Evolutionary conservation across 768 basidiomycete species (phyloP), one percentile per base, ranked within the genome.

Genomic region (Mycena chlorophos): DNA sequence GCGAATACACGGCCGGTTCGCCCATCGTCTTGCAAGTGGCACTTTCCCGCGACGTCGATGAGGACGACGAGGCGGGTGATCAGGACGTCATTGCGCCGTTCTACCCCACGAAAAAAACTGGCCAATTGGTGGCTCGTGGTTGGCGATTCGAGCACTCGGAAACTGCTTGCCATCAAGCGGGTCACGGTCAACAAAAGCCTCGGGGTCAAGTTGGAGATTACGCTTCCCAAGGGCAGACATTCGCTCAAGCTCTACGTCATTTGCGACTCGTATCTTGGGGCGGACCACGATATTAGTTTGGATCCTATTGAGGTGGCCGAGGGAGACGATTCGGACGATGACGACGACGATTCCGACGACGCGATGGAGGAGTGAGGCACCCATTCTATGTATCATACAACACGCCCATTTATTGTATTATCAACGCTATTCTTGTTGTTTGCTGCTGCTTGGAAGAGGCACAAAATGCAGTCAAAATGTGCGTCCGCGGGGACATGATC

Each of bases 41-140:
- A 0, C 84, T 98, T 13, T 81, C 88, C 27, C 83, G 88, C 19
- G 96, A 98, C 52, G 84, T 80, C 1, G 92, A 94, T 57, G 87
- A 87, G 40, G 85, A 88, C 30, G 90, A 89, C 55, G 81, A 81
- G 39, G 81, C 79, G 12, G 82, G 84, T 56, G 88, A 92, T 62
- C 89, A 93, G 67, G 76, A 75, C 3, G 95, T 95, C 29, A 81
- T 98, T n/a, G 96, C 97, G 0, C 95, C 97, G 0, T 90, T 87
- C 74, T 98, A 90, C 76, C 96, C 96, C 0, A 77, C 74, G 51
- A 88, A 87, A 72, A n/a, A 98, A 98, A 78, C 83, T 93, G 71
- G 85, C 90, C 54, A 94, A 94, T 65, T 98, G 95, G 96, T 98
- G 95, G 95, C 80, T 98, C 29, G 94, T 98, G 45, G 80, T 98